Conservation (phyloP, 1,139 yeast genomes). For the Protomyces inundatus region DNA sequence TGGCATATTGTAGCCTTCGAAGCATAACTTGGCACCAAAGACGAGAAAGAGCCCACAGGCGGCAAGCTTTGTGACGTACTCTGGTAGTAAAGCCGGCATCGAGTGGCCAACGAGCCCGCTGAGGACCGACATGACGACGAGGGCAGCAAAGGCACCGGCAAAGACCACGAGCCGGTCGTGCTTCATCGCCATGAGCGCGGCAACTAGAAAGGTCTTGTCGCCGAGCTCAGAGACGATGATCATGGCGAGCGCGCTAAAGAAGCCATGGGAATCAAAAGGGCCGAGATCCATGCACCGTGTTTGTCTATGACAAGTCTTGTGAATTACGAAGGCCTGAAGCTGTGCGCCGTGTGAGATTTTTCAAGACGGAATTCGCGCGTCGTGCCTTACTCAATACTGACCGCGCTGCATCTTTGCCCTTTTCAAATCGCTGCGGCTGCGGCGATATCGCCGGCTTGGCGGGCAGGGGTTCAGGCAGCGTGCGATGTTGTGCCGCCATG, state of each 20-base stretch:
- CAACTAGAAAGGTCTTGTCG: conserved; percentile 92
- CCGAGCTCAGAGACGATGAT: conserved; percentile 91
- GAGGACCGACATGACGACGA: conserved; percentile 82
- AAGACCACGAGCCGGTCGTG: conserved; percentile 77
- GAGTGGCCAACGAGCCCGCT: conserved; percentile 92
- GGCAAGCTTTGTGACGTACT: conserved; percentile 67
- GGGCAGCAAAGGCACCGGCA: conserved; percentile 78
- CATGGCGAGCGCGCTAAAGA: conserved; percentile 45
- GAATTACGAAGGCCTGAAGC: background rate
- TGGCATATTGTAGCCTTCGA: conserved; percentile 80
- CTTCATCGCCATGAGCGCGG: conserved; percentile 98
- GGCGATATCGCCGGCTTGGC: background rate
- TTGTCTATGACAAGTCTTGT: background rate
- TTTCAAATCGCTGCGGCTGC: background rate
- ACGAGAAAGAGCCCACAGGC: conserved; percentile 78
- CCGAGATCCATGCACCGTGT: background rate
- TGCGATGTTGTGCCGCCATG: background rate
- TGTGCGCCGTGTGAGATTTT: background rate
- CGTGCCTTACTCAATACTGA: background rate
- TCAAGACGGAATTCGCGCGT: background rate
- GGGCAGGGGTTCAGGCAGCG: background rate
- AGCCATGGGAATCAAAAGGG: conserved; percentile 10
- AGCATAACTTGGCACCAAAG: conserved; percentile 70
- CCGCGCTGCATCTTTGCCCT: background rate
- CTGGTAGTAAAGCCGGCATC: conserved; percentile 76